Conservation (phyloP, 164 flowering plant genomes). For the Aristolochia contorta region DNA sequence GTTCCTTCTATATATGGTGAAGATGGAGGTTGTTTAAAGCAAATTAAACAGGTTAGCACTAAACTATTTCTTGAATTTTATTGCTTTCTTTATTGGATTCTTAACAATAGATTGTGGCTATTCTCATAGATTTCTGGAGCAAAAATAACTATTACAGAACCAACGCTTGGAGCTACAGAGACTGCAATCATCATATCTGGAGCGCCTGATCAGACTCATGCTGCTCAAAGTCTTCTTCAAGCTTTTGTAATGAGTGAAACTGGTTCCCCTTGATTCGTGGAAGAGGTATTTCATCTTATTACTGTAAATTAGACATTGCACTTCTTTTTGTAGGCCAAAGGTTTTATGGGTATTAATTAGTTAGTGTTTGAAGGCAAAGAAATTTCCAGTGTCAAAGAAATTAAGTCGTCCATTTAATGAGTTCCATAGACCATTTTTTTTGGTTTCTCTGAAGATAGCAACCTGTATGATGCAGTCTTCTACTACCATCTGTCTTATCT, state of each 20-base stretch:
- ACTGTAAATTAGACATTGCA: neutral
- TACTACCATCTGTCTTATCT: too few relatives aligned
- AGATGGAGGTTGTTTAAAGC: constrained; percentile 69
- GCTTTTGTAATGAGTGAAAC: constrained; percentile 84
- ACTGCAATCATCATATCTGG: constrained; percentile 80
- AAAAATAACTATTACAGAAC: constrained; percentile 61
- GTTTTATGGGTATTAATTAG: too few relatives aligned
- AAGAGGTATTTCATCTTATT: neutral
- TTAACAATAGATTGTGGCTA: neutral
- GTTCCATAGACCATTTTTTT: too few relatives aligned
- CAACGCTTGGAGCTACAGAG: constrained; percentile 76
- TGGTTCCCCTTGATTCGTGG: constrained; percentile 33
- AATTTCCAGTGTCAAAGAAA: too few relatives aligned
- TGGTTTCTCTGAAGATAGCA: too few relatives aligned
- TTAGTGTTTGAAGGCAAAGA: too few relatives aligned
- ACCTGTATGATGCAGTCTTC: too few relatives aligned
- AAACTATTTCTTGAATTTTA: neutral
- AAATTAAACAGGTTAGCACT: constrained; percentile 58
- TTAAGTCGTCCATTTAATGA: too few relatives aligned
- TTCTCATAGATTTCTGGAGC: constrained; percentile 87
- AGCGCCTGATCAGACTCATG: constrained; percentile 91
- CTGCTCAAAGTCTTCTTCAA: constrained; percentile 97
- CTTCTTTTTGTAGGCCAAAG: neutral
- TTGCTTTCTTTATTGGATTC: neutral
- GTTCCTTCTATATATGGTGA: constrained; percentile 84